Evolutionary conservation across 495 filamentous ascomycete genomes (phyloP).

Genomic region (Daldinia concentrica): DNA sequence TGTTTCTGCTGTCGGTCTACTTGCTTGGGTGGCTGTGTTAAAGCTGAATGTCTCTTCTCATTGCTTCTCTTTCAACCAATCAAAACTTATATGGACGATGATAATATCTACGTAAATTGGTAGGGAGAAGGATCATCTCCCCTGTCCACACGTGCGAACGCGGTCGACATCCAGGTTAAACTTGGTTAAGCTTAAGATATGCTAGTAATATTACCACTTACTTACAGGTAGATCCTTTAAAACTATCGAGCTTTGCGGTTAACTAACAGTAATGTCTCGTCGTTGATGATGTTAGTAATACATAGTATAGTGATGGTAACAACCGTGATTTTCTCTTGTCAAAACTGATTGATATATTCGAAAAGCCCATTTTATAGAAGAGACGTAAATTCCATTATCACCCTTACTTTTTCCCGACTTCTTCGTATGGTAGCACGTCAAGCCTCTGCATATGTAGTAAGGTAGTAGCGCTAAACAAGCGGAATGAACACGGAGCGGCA

Average conservation of each 20-base stretch:
- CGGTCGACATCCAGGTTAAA: slow-evolving; percentile 1
- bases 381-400: slow-evolving; percentile 26
- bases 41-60: slow-evolving; percentile 18
- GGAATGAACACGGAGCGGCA: slow-evolving; percentile 25
- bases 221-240: neutral
- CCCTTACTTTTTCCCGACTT: slow-evolving; percentile 3
- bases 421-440: slow-evolving; percentile 6
- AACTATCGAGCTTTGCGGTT: neutral
- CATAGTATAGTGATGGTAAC: neutral
- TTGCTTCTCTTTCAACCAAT: slow-evolving; percentile 20
- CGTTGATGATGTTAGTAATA: neutral
- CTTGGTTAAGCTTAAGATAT: neutral
- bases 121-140: slow-evolving; percentile 21
- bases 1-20: slow-evolving; percentile 17
- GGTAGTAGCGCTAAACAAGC: slow-evolving; percentile 36
- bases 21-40: slow-evolving; percentile 37
- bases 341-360: neutral
- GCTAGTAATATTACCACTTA: slow-evolving; percentile 10
- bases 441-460: slow-evolving; percentile 9
- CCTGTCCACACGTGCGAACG: slow-evolving; percentile 30
- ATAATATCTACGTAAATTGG: slow-evolving; percentile 14
- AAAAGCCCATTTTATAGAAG: slow-evolving; percentile 7
- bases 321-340: neutral
- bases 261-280: neutral
- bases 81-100: slow-evolving; percentile 9